phyloP scores from a whole-genome alignment of 164 flowering plant genomes.

The Berberis thunbergii region DNA sequence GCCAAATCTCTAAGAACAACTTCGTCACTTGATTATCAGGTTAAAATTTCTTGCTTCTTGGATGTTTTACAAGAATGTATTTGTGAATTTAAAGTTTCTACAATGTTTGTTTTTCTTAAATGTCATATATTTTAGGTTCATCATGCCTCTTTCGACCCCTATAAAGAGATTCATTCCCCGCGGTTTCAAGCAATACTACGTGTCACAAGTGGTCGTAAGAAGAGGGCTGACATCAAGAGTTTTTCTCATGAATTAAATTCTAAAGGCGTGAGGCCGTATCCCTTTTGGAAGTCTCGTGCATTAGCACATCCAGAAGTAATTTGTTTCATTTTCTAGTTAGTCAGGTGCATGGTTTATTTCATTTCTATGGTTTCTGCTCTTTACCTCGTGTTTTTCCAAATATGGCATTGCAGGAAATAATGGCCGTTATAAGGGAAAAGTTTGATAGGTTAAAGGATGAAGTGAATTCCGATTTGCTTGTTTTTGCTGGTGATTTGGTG shows the following conservation, averaged over 20 bases:
- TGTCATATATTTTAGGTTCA: constrained; percentile 32
- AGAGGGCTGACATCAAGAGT: constrained; percentile 73
- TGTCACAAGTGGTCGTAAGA: constrained; percentile 76
- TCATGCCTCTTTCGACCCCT: constrained; percentile 28
- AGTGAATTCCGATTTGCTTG: constrained; percentile 68
- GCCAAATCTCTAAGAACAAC: constrained; percentile 47
- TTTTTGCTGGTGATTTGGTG: constrained; percentile 85
- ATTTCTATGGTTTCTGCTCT: not conserved
- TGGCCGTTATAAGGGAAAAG: constrained; percentile 58
- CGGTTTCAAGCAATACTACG: constrained; percentile 85
- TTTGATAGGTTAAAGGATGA: constrained; percentile 85
- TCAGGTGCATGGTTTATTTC: not conserved
- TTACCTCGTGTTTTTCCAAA: not conserved
- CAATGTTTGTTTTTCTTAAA: not conserved
- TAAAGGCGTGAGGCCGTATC: constrained; percentile 83
- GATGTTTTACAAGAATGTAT: not conserved
- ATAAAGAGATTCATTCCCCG: constrained; percentile 85
- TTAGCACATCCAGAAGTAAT: constrained; percentile 72
- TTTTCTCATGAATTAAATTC: constrained; percentile 99
- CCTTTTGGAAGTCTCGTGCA: constrained; percentile 80
- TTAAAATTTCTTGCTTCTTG: not conserved
- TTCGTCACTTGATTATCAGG: constrained; percentile 11
- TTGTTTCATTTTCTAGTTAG: not conserved
- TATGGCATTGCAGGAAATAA: constrained; percentile 43
- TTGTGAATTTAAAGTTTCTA: not conserved